Evolutionary conservation across 192 early-diverging fungal species (phyloP).

Genomic region (Thamnidium elegans): DNA sequence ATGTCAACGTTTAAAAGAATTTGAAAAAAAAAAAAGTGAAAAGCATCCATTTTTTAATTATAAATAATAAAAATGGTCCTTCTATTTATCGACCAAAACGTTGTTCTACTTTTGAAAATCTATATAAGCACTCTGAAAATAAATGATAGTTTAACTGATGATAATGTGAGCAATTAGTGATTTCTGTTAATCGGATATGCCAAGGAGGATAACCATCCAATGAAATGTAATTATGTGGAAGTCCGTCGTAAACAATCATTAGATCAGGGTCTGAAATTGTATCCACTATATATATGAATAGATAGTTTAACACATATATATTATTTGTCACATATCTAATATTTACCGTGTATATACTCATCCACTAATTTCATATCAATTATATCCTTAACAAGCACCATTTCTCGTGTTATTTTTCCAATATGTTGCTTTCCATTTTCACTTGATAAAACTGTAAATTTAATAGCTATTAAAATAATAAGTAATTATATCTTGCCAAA

Average conservation of each 20-base stretch:
- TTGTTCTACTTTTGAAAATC: conserved; percentile 17
- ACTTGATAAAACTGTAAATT: conserved; percentile 11
- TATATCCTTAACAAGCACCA: not conserved
- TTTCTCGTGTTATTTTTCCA: not conserved
- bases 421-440: conserved; percentile 17
- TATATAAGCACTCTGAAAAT: conserved; percentile 16
- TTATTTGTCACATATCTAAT: not conserved
- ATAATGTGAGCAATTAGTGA: conserved; percentile 7
- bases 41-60: too few relatives aligned
- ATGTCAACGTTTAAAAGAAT: too few relatives aligned
- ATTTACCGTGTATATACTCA: conserved; percentile 47
- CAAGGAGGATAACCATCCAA: conserved; percentile 37
- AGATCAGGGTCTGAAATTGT: conserved; percentile 28
- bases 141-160: conserved; percentile 9
- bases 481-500: not conserved
- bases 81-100: conserved; percentile 21
- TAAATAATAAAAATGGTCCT: too few relatives aligned
- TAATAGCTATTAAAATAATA: conserved; percentile 7
- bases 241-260: conserved; percentile 32
- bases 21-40: too few relatives aligned
- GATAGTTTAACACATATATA: not conserved
- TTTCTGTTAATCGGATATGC: conserved; percentile 33
- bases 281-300: not conserved
- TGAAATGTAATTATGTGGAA: conserved; percentile 34
- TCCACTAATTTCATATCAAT: conserved; percentile 45